phyloP scores from a whole-genome alignment of 2,329 filamentous ascomycete species.

The Pseudogymnoascus sp. region DNA sequence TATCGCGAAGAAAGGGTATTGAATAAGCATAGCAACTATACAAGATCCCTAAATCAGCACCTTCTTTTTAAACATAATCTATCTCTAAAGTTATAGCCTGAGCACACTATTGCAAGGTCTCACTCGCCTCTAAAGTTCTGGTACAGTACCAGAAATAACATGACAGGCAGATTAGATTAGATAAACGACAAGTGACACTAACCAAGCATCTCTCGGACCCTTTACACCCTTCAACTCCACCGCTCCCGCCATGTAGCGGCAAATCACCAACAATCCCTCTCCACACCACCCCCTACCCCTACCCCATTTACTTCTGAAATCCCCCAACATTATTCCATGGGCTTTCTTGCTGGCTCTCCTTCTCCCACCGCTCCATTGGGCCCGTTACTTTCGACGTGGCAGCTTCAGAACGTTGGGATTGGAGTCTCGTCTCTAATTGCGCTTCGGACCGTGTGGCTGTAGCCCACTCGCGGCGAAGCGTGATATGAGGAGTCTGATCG shows the following conservation, averaged over 20 bases:
- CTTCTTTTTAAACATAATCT: too few species aligned
- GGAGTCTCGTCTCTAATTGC: background rate
- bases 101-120: too few species aligned
- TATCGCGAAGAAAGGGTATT: too few species aligned
- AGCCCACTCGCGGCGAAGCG: background rate
- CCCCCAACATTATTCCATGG: background rate
- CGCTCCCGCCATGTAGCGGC: background rate
- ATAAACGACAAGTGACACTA: background rate
- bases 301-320: background rate
- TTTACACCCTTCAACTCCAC: background rate
- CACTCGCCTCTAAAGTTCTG: background rate
- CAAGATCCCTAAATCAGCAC: background rate
- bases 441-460: background rate
- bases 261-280: background rate
- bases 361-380: background rate
- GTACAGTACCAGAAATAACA: background rate
- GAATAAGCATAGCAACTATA: background rate
- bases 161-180: background rate
- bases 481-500: too few species aligned
- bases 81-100: too few species aligned
- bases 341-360: background rate
- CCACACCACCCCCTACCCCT: background rate
- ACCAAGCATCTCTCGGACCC: background rate
- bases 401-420: background rate
- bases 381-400: background rate